phyloP scores from a whole-genome alignment of 225 moss, liverwort and hornwort species.

The Thuidium tamariscinum region DNA sequence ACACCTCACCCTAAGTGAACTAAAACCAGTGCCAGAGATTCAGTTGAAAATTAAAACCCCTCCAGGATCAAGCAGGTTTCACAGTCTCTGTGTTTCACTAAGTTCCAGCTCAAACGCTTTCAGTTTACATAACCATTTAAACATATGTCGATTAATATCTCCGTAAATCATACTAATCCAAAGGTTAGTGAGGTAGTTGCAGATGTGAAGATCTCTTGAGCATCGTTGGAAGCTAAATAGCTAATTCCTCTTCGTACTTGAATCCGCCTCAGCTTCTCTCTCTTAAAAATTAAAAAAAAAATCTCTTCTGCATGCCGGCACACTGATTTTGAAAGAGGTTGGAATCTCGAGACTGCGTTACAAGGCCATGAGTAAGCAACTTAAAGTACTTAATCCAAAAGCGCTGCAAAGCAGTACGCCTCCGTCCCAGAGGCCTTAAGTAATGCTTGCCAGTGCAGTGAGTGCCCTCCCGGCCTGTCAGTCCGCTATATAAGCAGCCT shows the following conservation, averaged over 20 bases:
- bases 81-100: not conserved
- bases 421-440: not conserved
- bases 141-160: not conserved
- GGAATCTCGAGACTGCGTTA: not conserved
- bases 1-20: too few relatives aligned
- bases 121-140: not conserved
- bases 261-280: too few relatives aligned
- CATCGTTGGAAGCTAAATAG: too few relatives aligned
- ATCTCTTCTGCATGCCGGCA: not conserved
- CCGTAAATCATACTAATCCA: not conserved
- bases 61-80: too few relatives aligned
- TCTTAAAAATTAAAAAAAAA: not conserved
- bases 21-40: too few relatives aligned
- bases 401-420: not conserved
- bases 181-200: not conserved
- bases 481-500: constrained; percentile 10
- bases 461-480: not conserved
- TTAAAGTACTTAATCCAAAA: not conserved
- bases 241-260: not conserved
- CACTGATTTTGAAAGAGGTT: not conserved
- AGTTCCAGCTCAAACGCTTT: not conserved
- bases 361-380: too few relatives aligned
- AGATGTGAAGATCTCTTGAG: not conserved
- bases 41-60: not conserved
- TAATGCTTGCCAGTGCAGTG: not conserved